Evolutionary conservation across 768 basidiomycete genomes (phyloP).

Genomic region (Amanita pallidorosea): DNA sequence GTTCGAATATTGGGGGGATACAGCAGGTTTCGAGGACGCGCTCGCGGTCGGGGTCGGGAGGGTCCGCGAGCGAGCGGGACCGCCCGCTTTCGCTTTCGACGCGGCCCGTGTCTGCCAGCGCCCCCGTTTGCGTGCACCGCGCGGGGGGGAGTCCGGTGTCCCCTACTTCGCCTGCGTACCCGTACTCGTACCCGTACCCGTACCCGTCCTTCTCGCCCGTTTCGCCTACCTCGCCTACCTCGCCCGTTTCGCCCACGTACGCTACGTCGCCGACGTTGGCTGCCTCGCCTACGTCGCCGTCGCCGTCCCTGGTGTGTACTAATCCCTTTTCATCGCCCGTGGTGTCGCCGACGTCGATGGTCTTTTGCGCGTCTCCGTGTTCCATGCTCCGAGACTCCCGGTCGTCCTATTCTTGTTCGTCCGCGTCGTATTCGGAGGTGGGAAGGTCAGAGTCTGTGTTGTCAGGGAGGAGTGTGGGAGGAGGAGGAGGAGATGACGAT

Average conservation of each 20-base stretch:
- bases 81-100: not conserved
- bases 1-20: too few species aligned
- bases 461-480: too few species aligned
- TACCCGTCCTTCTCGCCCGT: too few species aligned
- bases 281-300: too few species aligned
- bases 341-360: not conserved
- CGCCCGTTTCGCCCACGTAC: too few species aligned
- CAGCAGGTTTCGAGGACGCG: too few species aligned
- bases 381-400: not conserved
- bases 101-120: not conserved
- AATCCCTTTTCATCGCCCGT: not conserved
- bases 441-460: not conserved
- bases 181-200: too few species aligned
- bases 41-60: not conserved
- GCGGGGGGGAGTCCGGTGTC: not conserved
- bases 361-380: not conserved
- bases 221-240: too few species aligned
- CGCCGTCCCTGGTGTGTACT: too few species aligned
- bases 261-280: too few species aligned
- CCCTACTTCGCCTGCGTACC: too few species aligned
- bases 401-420: not conserved
- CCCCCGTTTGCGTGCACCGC: not conserved
- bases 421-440: not conserved
- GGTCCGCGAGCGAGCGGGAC: not conserved
- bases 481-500: too few species aligned